Evolutionary conservation across 371 early-diverging fungal species (phyloP).

Genomic region (Nematocida displodere): DNA sequence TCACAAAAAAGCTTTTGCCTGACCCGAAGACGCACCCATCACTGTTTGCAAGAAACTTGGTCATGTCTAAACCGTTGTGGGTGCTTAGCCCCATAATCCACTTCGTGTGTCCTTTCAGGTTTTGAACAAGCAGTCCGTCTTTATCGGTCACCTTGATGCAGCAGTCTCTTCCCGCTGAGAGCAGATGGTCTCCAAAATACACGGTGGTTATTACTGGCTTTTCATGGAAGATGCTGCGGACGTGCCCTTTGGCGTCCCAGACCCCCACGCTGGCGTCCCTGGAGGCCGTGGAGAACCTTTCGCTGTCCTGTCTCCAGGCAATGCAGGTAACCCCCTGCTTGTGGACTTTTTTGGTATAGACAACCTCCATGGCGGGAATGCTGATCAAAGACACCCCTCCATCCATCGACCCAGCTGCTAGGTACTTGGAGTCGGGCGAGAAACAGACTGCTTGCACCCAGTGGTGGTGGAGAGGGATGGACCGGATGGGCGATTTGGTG

Average conservation of each 20-base stretch:
- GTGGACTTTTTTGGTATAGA: slow-evolving; percentile 74
- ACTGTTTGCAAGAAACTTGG: neutral
- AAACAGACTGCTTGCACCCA: slow-evolving; percentile 80
- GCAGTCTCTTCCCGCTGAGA: slow-evolving; percentile 40
- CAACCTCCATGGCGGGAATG: slow-evolving; percentile 66
- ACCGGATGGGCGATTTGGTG: slow-evolving; percentile 71
- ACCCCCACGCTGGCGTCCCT: slow-evolving; percentile 85
- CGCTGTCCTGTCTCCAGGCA: slow-evolving; percentile 70
- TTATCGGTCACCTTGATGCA: slow-evolving; percentile 22
- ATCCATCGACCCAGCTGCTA: slow-evolving; percentile 78
- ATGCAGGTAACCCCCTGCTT: slow-evolving; percentile 78
- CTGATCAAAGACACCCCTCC: slow-evolving; percentile 73
- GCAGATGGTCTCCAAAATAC: slow-evolving; percentile 50
- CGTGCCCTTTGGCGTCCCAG: slow-evolving; percentile 71
- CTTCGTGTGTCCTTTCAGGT: slow-evolving; percentile 18
- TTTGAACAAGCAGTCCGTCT: slow-evolving; percentile 1
- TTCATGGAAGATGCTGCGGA: slow-evolving; percentile 41
- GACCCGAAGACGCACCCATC: neutral
- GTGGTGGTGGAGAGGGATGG: slow-evolving; percentile 68
- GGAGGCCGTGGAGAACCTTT: slow-evolving; percentile 73
- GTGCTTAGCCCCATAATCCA: slow-evolving; percentile 32
- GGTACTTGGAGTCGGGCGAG: slow-evolving; percentile 69
- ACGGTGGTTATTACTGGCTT: slow-evolving; percentile 35
- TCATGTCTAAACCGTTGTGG: slow-evolving; percentile 32
- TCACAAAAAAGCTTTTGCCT: slow-evolving; percentile 45